Evolutionary conservation across 176 grass and related monocot species (phyloP).

Genomic region (Eragrostis nindensis): DNA sequence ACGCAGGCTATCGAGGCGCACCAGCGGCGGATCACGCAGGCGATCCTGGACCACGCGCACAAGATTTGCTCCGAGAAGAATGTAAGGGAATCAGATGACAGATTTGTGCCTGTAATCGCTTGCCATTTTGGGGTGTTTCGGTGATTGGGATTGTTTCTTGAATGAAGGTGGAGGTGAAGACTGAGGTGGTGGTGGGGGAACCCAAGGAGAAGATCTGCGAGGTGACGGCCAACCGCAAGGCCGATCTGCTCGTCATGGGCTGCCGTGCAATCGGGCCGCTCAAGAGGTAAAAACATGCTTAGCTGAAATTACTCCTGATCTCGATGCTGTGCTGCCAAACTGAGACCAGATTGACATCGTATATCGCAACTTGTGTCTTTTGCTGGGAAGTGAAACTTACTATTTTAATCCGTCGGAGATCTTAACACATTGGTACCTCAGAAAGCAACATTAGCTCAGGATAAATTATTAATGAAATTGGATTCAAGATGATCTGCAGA

Average conservation of each 20-base stretch:
- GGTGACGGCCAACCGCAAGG: slow-evolving; percentile 57
- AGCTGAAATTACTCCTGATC: slow-evolving; percentile 6
- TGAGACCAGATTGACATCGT: neutral
- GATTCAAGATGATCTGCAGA: neutral
- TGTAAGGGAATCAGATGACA: slow-evolving; percentile 39
- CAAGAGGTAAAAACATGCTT: slow-evolving; percentile 56
- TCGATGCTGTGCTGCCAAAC: neutral
- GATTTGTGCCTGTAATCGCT: neutral
- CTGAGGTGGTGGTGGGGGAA: slow-evolving; percentile 81
- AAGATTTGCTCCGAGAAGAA: slow-evolving; percentile 82
- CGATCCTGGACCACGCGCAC: slow-evolving; percentile 82
- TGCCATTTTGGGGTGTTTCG: neutral
- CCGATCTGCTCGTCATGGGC: slow-evolving; percentile 93
- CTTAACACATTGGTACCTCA: neutral
- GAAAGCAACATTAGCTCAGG: neutral
- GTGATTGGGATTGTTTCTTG: slow-evolving; percentile 25
- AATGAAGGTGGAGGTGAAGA: slow-evolving; percentile 88
- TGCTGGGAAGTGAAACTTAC: neutral
- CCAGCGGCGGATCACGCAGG: slow-evolving; percentile 82
- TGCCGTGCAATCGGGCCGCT: slow-evolving; percentile 80
- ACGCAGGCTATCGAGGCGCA: slow-evolving; percentile 88
- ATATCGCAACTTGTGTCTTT: no score
- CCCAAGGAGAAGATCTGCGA: slow-evolving; percentile 96
- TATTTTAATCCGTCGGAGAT: neutral
- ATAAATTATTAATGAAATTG: neutral